Evolutionary conservation across 78 protist species (phyloP).

Genomic region (Pelomyxa schiedti): DNA sequence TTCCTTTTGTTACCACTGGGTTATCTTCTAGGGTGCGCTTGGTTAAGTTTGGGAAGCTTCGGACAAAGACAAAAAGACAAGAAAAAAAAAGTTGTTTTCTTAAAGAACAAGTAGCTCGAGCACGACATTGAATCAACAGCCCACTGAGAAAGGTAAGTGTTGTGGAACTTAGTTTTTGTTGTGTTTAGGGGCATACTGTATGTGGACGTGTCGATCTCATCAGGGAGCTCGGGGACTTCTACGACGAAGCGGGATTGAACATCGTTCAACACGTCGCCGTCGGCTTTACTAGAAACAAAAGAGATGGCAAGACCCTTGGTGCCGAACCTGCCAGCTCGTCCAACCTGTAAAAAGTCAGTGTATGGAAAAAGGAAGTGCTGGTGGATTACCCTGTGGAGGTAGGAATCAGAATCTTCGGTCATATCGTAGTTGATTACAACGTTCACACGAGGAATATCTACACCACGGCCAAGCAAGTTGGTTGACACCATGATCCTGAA

Average conservation of each 20-base stretch:
- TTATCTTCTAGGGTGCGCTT: too few species aligned
- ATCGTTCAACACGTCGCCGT: constrained; percentile 42
- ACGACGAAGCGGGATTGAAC: constrained; percentile 93
- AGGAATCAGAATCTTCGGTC: constrained; percentile 86
- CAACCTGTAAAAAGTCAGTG: constrained; percentile 56
- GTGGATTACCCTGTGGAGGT: constrained; percentile 85
- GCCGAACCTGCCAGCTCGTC: constrained; percentile 99
- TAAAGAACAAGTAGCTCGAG: too few species aligned
- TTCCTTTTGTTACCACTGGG: too few species aligned
- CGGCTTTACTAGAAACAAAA: constrained; percentile 73
- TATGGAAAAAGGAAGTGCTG: background rate
- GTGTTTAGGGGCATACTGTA: too few species aligned
- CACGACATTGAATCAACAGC: too few species aligned
- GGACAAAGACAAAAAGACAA: too few species aligned
- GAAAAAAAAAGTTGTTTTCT: too few species aligned
- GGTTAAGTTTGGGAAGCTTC: too few species aligned
- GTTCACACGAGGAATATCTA: constrained; percentile 96
- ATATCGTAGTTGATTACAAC: constrained; percentile 98
- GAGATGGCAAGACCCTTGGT: constrained; percentile 98
- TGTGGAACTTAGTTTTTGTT: too few species aligned
- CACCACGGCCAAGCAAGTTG: constrained; percentile 95
- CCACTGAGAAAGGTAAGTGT: too few species aligned
- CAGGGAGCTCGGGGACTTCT: constrained; percentile 68
- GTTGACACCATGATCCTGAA: constrained; percentile 94
- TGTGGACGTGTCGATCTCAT: too few species aligned